These are phyloP conservation scores for Enteropsectra breve DNA, from an alignment of 371 early-diverging fungal species.

Conservation along the genomic window DNA sequence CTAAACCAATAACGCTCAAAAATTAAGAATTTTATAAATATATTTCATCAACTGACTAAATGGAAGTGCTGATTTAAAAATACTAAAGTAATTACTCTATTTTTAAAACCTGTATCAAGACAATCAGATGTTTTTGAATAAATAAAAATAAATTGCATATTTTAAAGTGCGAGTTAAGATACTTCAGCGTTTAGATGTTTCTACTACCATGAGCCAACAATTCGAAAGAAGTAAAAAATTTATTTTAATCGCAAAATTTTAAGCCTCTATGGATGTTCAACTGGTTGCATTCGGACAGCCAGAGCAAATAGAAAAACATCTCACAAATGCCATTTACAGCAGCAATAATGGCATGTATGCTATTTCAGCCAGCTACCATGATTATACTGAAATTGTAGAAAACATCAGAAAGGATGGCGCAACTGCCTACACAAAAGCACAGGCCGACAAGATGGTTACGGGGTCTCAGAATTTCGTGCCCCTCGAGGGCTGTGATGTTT, in stretches of 20 bases:
- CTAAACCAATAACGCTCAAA: too few relatives aligned
- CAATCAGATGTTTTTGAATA: too few relatives aligned
- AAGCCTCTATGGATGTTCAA: slow-evolving; percentile 1
- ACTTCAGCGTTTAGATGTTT: too few relatives aligned
- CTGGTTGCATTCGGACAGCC: slow-evolving; percentile 17
- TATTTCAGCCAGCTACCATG: neutral
- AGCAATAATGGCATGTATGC: neutral
- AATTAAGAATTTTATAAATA: too few relatives aligned
- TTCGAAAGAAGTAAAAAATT: too few relatives aligned
- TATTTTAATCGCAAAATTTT: slow-evolving; percentile 2
- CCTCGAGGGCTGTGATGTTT: neutral
- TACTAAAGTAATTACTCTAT: too few relatives aligned
- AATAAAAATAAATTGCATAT: too few relatives aligned
- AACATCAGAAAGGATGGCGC: neutral
- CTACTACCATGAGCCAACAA: too few relatives aligned
- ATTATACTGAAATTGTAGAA: neutral
- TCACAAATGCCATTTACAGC: neutral
- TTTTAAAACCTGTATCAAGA: too few relatives aligned
- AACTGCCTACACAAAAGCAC: slow-evolving; percentile 6
- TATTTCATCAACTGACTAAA: too few relatives aligned
- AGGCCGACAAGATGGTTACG: neutral
- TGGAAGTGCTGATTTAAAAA: too few relatives aligned
- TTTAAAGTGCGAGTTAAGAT: too few relatives aligned
- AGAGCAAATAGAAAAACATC: slow-evolving; percentile 3
- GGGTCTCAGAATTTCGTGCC: neutral